Base-by-base conservation (phyloP, 1,139 yeast species). In the Meyerozyma athensensis region DNA sequence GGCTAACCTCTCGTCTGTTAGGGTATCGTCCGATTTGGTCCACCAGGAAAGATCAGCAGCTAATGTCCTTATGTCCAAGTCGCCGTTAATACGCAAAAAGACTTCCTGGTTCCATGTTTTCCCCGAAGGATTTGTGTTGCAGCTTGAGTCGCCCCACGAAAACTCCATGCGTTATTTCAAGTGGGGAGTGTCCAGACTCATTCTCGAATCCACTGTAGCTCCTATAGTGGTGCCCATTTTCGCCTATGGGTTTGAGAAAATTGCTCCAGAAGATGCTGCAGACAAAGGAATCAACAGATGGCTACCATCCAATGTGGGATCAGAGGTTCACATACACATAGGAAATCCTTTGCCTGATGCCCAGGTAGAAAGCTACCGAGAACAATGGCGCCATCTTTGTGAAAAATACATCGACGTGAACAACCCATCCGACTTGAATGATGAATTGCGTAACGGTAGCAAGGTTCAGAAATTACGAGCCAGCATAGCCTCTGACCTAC, bases 81-180 rank as follows among this genome's bases (percentile, higher is more conserved):
- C 81, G 9, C 74, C 75, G 4, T 68, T 70, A 41, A 57, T 74
- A 24, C 66, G 89, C 42, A 63, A 68, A 10, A 75, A 72, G 46
- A 84, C 92, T 2, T 78, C 86, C 2, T 92, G 98, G 98, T 78
- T 92, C 43, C 97, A 92, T 58, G 81, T 90, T 4, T 92, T 87
- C 59, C 98, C 98, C 0, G 98, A 92, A 58, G 96, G 96, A 0
- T 86, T 83, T 56, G 97, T 92, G 1, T 74, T 92, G 38, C 98
- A 92, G 58, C 66, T 90, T 21, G 74, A 81, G 44, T 80, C 81
- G 31, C 97, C 97, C 2, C 79, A 77, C 56, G 68, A 74, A 38
- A 82, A 86, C 49, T 86, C 96, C 4, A 85, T 92, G 90, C 69
- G 97, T 44, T 92, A 86, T 58, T 92, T 92, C 69, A 84, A 87